These are phyloP conservation scores for Angomonas deanei DNA, from an alignment of 208 protist species.

Conservation along the genomic window DNA sequence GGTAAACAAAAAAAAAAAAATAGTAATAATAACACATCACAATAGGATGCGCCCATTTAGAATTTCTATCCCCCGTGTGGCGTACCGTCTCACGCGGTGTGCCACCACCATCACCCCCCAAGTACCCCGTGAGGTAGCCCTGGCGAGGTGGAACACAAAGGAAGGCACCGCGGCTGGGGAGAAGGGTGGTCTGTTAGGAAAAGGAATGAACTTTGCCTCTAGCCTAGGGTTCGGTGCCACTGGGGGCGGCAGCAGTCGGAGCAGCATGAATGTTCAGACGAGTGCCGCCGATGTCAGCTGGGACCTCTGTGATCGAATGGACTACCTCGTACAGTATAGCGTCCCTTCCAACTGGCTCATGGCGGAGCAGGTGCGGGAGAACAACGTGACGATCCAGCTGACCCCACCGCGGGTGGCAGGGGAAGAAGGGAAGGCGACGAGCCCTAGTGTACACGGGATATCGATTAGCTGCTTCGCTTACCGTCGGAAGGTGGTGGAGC, in stretches of 20 bases:
- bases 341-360: conserved; percentile 61
- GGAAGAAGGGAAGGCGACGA: not conserved
- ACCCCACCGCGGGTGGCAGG: conserved; percentile 24
- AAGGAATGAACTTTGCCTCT: conserved; percentile 72
- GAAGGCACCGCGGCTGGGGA: not conserved
- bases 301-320: conserved; percentile 73
- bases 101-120: conserved; percentile 1
- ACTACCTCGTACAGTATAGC: conserved; percentile 80
- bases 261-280: not conserved
- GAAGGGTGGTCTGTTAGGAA: conserved; percentile 22
- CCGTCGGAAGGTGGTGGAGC: conserved; percentile 54
- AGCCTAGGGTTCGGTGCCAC: conserved; percentile 14
- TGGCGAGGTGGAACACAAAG: conserved; percentile 43
- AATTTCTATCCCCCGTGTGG: not conserved
- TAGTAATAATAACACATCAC: too few species aligned
- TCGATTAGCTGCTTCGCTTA: conserved; percentile 80
- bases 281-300: conserved; percentile 53
- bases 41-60: not conserved
- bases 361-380: conserved; percentile 56
- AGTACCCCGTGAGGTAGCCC: conserved; percentile 9
- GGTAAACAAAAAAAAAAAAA: too few species aligned
- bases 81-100: not conserved
- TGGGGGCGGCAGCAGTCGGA: not conserved
- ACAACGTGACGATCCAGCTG: conserved; percentile 72
- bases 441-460: conserved; percentile 54